Percentiles rank a stretch among this genome's conserved stretches.
Conservation (phyloP, 2,329 filamentous ascomycete genomes). For the Erysiphe pulchra region DNA sequence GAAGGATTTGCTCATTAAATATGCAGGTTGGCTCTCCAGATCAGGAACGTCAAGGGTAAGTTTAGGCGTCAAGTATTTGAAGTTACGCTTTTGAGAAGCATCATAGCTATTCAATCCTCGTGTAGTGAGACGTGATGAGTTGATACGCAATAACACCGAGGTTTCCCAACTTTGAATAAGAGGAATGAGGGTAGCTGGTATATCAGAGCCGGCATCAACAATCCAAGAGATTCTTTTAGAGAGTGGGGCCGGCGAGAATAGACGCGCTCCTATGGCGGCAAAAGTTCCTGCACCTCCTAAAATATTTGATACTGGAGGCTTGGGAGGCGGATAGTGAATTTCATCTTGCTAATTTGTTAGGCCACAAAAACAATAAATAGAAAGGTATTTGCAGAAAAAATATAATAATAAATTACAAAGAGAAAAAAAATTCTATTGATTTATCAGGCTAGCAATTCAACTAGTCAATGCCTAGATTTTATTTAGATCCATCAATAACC, state of each 20-base stretch:
- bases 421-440: not conserved
- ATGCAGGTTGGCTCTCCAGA: slow-evolving; percentile 25
- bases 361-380: not conserved
- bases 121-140: slow-evolving; percentile 48
- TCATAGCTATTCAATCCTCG: slow-evolving; percentile 84
- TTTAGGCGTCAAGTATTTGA: slow-evolving; percentile 75
- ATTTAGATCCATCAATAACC: no score
- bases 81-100: slow-evolving; percentile 40
- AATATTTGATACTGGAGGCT: slow-evolving; percentile 42
- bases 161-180: slow-evolving; percentile 55
- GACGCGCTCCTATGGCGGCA: slow-evolving; percentile 63
- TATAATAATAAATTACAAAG: no score
- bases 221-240: slow-evolving; percentile 65
- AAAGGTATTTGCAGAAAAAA: not conserved
- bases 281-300: slow-evolving; percentile 79
- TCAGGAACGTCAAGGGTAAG: slow-evolving; percentile 50
- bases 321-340: slow-evolving; percentile 58
- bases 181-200: slow-evolving; percentile 37
- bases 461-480: no score
- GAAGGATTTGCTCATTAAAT: slow-evolving; percentile 52
- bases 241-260: slow-evolving; percentile 45
- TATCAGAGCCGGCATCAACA: slow-evolving; percentile 72
- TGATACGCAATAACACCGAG: slow-evolving; percentile 31
- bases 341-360: slow-evolving; percentile 34
- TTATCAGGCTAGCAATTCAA: not conserved